Base-by-base conservation (phyloP, 2,329 filamentous ascomycete genomes). In the Stachybotrys echinatus region DNA sequence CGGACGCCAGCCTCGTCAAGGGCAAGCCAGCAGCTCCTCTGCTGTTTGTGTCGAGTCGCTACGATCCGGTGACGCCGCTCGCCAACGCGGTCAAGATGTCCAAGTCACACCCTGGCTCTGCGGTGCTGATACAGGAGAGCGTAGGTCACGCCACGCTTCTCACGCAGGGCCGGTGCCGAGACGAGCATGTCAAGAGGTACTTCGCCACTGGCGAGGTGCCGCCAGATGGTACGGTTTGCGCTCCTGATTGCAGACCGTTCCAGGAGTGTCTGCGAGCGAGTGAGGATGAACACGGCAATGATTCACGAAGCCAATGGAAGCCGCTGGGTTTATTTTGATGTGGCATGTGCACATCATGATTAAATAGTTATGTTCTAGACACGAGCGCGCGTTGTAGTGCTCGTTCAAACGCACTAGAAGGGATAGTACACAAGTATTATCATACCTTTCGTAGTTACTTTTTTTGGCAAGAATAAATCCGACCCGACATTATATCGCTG, bases 61-160 rank as follows among this genome's bases (percentile, higher is more conserved):
- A 63, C 10, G 71, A 73, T 47, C 71, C 72, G 6, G 64, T 72
- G 8, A 73, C 70, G 31, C 71, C 71, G 23, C 53, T 65, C 47
- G 51, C 62, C 17, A 71, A 68, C 50, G 72, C 72, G 19, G 53
- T 46, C 17, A 45, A 21, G 18, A 55, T 54, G 52, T 51, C 54
- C 2, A 45, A 23, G 14, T 2, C 31, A 6, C 58, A 61, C 27
- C 57, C 56, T 2, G 59, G 59, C n/a, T 58, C 58, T 2, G 50
- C 42, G n/a, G 49, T 61, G 4, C 49, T 61, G 4, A 46, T 60
- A 3, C 58, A 60, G 20, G 56, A 61, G 42, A 52, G 49, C 1
- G 44, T 56, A 12, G 58, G 58, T 2, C 59, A 61, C 27, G 45
- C 45, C 4, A 21, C 46, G 4, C 18, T 40, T 5, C 14, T 5